Percentiles rank a stretch among this genome's conserved stretches.
These are phyloP conservation scores for Aphanomyces euteiches DNA, from an alignment of 352 stramenopile genomes.

Conservation along the genomic window DNA sequence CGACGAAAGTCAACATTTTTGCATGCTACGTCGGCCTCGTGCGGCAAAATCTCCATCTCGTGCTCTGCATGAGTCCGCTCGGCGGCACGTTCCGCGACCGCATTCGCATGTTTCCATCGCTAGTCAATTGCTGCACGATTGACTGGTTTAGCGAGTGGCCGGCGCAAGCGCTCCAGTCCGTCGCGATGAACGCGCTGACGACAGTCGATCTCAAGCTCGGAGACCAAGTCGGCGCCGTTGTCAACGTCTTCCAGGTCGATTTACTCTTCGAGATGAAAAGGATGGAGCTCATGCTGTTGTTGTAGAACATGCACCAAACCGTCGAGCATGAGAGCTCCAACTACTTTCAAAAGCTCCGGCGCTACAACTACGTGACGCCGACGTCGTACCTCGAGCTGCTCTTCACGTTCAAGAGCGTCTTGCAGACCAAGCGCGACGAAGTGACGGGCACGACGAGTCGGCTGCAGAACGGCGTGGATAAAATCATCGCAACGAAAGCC, in stretches of 20 bases:
- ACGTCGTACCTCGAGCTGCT: conserved; percentile 93
- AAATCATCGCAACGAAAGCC: conserved; percentile 90
- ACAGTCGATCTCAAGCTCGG: conserved; percentile 66
- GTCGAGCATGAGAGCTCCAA: conserved; percentile 75
- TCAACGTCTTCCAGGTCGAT: conserved; percentile 40
- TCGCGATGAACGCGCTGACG: conserved; percentile 59
- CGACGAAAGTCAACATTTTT: conserved; percentile 94
- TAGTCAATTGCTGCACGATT: conserved; percentile 87
- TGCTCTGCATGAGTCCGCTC: conserved; percentile 91
- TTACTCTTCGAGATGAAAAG: too few relatives aligned
- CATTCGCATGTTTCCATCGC: conserved; percentile 87
- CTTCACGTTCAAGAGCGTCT: conserved; percentile 88
- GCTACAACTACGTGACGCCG: conserved; percentile 93
- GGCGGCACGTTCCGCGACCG: conserved; percentile 87
- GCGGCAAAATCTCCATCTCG: conserved; percentile 88
- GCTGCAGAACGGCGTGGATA: conserved; percentile 89
- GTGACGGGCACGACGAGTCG: conserved; percentile 81
- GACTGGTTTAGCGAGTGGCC: conserved; percentile 89
- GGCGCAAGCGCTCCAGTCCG: conserved; percentile 72
- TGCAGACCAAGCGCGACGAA: conserved; percentile 87
- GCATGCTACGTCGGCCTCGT: conserved; percentile 92
- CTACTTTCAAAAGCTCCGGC: conserved; percentile 83
- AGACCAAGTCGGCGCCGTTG: conserved; percentile 46
- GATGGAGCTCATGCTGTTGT: conserved; percentile 38
- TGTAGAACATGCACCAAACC: conserved; percentile 87